These are phyloP conservation scores for Collybiopsis luxurians DNA, from an alignment of 768 basidiomycete genomes.

Conservation along the genomic window DNA sequence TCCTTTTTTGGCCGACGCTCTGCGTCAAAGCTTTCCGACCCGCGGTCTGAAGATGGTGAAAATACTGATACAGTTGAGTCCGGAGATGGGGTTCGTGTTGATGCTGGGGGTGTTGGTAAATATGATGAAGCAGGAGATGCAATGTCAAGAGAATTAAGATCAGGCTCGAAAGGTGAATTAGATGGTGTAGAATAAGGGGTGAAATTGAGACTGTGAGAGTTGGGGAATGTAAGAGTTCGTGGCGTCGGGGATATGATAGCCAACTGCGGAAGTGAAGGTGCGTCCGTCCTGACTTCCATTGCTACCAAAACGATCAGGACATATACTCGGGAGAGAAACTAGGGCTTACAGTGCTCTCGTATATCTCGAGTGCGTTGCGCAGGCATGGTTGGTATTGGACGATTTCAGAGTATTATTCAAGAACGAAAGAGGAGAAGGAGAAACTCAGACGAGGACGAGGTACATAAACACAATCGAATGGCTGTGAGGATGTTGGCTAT, in stretches of 20 bases:
- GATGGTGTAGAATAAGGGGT: slow-evolving; percentile 66
- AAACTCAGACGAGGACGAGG: slow-evolving; percentile 18
- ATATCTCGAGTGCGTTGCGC: slow-evolving; percentile 77
- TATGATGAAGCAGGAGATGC: slow-evolving; percentile 37
- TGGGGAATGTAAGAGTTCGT: slow-evolving; percentile 69
- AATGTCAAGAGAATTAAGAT: slow-evolving; percentile 52
- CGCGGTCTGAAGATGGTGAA: slow-evolving; percentile 38
- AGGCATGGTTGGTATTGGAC: slow-evolving; percentile 62
- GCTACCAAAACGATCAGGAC: slow-evolving; percentile 30
- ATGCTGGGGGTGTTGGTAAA: slow-evolving; percentile 28
- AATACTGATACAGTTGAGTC: slow-evolving; percentile 37
- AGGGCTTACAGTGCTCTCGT: slow-evolving; percentile 43
- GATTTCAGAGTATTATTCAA: slow-evolving; percentile 16
- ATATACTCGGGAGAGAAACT: neutral
- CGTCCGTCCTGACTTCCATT: slow-evolving; percentile 75
- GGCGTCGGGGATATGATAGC: slow-evolving; percentile 69
- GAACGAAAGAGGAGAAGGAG: slow-evolving; percentile 11
- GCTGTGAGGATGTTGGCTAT: slow-evolving; percentile 18
- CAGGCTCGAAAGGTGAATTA: slow-evolving; percentile 73
- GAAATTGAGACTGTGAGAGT: slow-evolving; percentile 56
- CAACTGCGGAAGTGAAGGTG: slow-evolving; percentile 49
- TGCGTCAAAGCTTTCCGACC: slow-evolving; percentile 42
- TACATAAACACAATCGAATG: slow-evolving; percentile 28
- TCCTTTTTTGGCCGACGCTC: slow-evolving; percentile 66
- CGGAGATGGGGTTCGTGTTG: slow-evolving; percentile 43